Evolutionary conservation across 345 rosid genomes (phyloP).

Genomic region (Citrus sinensis): DVS_A1.0 CM039168.1:30005001-30005500

Average conservation of each 20-base stretch:
- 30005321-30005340: conserved; percentile 37
- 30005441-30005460: conserved; percentile 23
- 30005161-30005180: background rate
- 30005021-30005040: background rate
- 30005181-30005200: background rate
- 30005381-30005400: conserved; percentile 43
- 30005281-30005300: conserved; percentile 22
- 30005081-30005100: background rate
- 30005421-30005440: conserved; percentile 24
- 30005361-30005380: conserved; percentile 42
- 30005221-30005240: conserved; percentile 48
- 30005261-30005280: conserved; percentile 29
- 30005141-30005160: background rate
- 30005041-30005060: background rate
- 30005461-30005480: conserved; percentile 32
- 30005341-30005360: conserved; percentile 32
- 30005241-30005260: conserved; percentile 36
- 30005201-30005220: background rate
- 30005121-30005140: background rate
- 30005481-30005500: conserved; percentile 36
- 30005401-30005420: conserved; percentile 36
- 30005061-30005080: background rate
- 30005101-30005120: background rate
- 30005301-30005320: conserved; percentile 28
- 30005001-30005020: background rate